Base-by-base conservation (phyloP, 163 green algal species). In the Chloroidium sp. region DNA sequence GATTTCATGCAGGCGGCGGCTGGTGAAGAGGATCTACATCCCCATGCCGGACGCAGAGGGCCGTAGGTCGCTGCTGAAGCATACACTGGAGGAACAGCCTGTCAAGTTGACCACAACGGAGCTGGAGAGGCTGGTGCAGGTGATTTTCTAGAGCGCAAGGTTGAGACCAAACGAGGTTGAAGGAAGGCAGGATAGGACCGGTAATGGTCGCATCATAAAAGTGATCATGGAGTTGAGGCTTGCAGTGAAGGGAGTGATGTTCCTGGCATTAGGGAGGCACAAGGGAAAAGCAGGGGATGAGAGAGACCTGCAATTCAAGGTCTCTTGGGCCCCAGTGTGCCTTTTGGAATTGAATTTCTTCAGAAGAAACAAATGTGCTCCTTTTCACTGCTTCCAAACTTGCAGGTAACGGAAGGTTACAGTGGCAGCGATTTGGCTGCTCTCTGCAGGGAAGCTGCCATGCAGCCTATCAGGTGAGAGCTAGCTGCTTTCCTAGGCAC, bases 11-110 rank as follows among this genome's bases (percentile, higher is more conserved):
- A 86, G 92, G 69, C 86, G 94, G 75, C 87, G 94, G 1, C 84
- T 98, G 68, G 90, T 93, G 62, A 97, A 96, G 86, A 90, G 92
- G 62, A 94, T 97, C 77, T 96, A 96, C 89, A 93, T 98, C 59
- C 90, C 92, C 1, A 84, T 97, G 77, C 94, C 93, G 0, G 90
- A 93, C 74, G 74, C 62, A 0, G 84, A 89, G 14, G 86, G 82
- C 1, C 88, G 93, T 3, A 62, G 60, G 0, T 80, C 83, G 2
- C 86, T 97, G 57, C 80, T 97, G 4, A 59, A 69, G 4, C 85
- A 92, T 57, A 85, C 95, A 75, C 85, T 97, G 74, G 12, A 76
- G 2, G 85, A 78, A 1, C 85, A 90, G 80, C 69, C 80, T 1
- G 78, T 69, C 8, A 10, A 67, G 58, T 84, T 90, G 61, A 77